Evolutionary conservation across 495 filamentous ascomycete genomes (phyloP).

Genomic region (Xylaria venustula): DNA sequence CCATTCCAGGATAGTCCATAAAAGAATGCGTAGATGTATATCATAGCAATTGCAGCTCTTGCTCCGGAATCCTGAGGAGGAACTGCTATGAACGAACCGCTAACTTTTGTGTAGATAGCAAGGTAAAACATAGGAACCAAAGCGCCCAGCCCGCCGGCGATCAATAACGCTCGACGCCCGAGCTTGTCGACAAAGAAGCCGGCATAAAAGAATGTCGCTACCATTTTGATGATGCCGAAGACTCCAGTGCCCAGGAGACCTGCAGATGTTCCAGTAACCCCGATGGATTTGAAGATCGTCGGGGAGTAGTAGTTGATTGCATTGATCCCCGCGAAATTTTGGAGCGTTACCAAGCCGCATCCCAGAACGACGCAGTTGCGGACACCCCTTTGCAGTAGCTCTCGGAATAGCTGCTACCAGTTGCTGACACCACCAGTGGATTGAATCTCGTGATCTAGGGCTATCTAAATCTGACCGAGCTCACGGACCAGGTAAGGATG

Average conservation of each 20-base stretch:
- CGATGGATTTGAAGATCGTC: slow-evolving; percentile 47
- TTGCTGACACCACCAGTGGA: background rate
- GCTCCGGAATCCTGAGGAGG: slow-evolving; percentile 26
- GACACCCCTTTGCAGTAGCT: slow-evolving; percentile 37
- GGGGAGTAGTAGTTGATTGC: slow-evolving; percentile 54
- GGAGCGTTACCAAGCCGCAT: slow-evolving; percentile 44
- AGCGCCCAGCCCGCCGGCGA: slow-evolving; percentile 51
- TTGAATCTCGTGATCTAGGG: background rate
- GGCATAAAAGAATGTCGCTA: slow-evolving; percentile 38
- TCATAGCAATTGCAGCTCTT: slow-evolving; percentile 3
- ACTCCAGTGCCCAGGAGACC: slow-evolving; percentile 48
- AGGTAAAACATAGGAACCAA: slow-evolving; percentile 59
- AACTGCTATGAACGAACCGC: slow-evolving; percentile 28
- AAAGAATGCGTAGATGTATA: slow-evolving; percentile 19
- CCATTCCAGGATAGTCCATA: slow-evolving; percentile 55
- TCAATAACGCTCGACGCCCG: slow-evolving; percentile 54
- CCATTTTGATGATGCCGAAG: slow-evolving; percentile 48
- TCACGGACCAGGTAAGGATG: slow-evolving; percentile 16
- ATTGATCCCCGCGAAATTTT: slow-evolving; percentile 43
- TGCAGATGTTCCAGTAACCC: slow-evolving; percentile 43
- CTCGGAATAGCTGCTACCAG: background rate
- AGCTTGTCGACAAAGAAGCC: slow-evolving; percentile 65
- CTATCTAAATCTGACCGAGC: background rate
- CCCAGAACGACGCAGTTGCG: slow-evolving; percentile 46
- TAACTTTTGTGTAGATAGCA: slow-evolving; percentile 48